phyloP scores from a whole-genome alignment of 1,284 basidiomycete species.

The Ustilago cynodontis region DNA sequence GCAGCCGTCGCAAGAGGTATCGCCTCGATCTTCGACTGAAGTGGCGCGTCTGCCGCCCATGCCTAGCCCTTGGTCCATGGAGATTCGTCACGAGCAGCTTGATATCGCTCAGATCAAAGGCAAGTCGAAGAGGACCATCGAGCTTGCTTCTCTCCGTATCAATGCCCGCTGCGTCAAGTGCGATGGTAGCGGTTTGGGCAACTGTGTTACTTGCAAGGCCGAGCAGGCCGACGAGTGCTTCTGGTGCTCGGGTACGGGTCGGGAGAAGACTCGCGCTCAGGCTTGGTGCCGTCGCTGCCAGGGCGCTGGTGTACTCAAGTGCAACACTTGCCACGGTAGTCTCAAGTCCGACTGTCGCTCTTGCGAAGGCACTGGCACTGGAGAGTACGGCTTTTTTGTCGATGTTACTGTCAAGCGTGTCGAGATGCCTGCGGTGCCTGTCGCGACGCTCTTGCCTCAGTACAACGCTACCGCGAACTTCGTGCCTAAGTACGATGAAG shows the following conservation, averaged over 20 bases:
- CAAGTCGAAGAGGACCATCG: conserved; percentile 55
- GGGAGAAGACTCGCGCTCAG: conserved; percentile 48
- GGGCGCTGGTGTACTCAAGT: conserved; percentile 54
- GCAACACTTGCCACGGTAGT: conserved; percentile 52
- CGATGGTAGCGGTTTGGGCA: conserved; percentile 31
- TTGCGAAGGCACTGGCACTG: conserved; percentile 51
- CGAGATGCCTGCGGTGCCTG: conserved; percentile 54
- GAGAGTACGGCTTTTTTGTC: conserved; percentile 56
- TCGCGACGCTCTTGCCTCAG: conserved; percentile 44
- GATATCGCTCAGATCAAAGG: conserved; percentile 48
- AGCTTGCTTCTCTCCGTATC: conserved; percentile 48
- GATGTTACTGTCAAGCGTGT: conserved; percentile 55
- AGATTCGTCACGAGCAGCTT: conserved; percentile 52
- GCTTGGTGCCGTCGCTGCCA: conserved; percentile 53
- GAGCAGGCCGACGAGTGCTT: conserved; percentile 60
- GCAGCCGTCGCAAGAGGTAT: not conserved
- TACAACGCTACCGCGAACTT: conserved; percentile 9
- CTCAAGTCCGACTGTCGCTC: conserved; percentile 43
- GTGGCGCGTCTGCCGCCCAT: conserved; percentile 34
- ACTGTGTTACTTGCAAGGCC: conserved; percentile 49
- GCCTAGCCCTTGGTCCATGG: conserved; percentile 57
- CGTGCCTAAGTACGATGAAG: conserved; percentile 42
- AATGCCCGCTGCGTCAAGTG: conserved; percentile 51
- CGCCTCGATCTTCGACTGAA: conserved; percentile 9
- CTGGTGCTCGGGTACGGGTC: conserved; percentile 60